Percentiles rank a stretch among this genome's conserved stretches.
These are phyloP conservation scores for Withania somnifera DNA, from an alignment of 305 asterid genomes.

Conservation along the genomic window DNA sequence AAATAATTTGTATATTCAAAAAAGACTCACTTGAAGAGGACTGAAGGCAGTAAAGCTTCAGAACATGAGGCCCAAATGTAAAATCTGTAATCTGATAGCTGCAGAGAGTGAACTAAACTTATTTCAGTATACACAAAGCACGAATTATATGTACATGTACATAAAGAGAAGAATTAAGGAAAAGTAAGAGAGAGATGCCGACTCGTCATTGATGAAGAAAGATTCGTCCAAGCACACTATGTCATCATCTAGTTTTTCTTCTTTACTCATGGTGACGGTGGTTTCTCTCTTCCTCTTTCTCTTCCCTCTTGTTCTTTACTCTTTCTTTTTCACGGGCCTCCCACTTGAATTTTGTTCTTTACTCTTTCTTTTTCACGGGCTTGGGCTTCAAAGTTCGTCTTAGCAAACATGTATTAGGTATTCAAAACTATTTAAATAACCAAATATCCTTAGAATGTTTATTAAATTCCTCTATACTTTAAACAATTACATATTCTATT, in stretches of 20 bases:
- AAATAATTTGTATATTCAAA: neutral
- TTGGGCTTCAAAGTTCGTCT: no score
- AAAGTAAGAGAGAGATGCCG: neutral
- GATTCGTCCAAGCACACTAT: conserved; percentile 65
- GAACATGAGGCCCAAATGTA: conserved; percentile 70
- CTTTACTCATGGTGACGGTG: neutral
- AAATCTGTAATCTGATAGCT: conserved; percentile 76
- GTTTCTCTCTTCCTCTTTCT: neutral
- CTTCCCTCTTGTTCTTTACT: neutral
- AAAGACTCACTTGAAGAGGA: conserved; percentile 66
- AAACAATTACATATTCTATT: no score
- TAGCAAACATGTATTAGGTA: no score
- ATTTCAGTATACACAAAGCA: neutral
- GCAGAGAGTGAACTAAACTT: conserved; percentile 17
- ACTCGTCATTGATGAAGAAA: conserved; percentile 78
- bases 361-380: no score
- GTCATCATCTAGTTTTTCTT: conserved; percentile 44
- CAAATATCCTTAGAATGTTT: no score
- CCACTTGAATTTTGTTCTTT: neutral
- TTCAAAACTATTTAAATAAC: no score
- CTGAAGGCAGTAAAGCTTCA: conserved; percentile 77
- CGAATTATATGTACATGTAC: neutral
- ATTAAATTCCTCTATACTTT: no score
- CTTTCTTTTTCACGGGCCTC: neutral
- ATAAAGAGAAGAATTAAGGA: neutral